Conservation (phyloP, 1,139 yeast genomes). For the Chernovozyma sophiae-reginae region DNA sequence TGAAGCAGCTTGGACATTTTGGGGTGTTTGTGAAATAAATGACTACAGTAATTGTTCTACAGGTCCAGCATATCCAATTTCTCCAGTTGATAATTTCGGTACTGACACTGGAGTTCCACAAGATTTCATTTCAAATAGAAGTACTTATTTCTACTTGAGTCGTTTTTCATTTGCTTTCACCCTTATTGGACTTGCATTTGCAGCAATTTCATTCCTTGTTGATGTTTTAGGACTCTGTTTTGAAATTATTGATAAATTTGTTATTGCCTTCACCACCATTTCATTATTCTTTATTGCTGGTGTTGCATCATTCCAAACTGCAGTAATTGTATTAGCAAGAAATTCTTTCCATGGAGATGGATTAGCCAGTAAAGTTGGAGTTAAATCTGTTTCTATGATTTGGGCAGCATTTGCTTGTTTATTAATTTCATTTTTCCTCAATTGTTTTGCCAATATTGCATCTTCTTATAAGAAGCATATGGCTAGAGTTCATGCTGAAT, state of each 20-base stretch:
- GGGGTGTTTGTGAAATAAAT: conserved; percentile 64
- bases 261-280: conserved; percentile 47
- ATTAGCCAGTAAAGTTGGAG: conserved; percentile 47
- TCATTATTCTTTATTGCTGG: conserved; percentile 55
- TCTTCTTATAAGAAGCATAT: conserved; percentile 46
- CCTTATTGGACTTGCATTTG: conserved; percentile 56
- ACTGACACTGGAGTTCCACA: conserved; percentile 48
- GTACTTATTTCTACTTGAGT: conserved; percentile 62
- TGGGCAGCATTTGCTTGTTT: conserved; percentile 67
- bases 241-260: conserved; percentile 48
- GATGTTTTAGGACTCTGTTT: conserved; percentile 43
- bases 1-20: conserved; percentile 70
- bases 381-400: conserved; percentile 54
- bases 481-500: conserved; percentile 26
- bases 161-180: conserved; percentile 68
- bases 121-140: conserved; percentile 52
- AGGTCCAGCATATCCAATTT: conserved; percentile 61
- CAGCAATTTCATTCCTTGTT: conserved; percentile 37
- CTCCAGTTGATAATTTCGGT: conserved; percentile 68
- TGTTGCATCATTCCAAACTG: conserved; percentile 64
- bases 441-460: conserved; percentile 51
- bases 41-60: conserved; percentile 41
- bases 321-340: conserved; percentile 61
- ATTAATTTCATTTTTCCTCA: conserved; percentile 48
- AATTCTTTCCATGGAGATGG: conserved; percentile 53